Evolutionary conservation across 2,329 filamentous ascomycete genomes (phyloP), one percentile per base, ranked within the genome.

Genomic region (Cadophora sp.): DNA sequence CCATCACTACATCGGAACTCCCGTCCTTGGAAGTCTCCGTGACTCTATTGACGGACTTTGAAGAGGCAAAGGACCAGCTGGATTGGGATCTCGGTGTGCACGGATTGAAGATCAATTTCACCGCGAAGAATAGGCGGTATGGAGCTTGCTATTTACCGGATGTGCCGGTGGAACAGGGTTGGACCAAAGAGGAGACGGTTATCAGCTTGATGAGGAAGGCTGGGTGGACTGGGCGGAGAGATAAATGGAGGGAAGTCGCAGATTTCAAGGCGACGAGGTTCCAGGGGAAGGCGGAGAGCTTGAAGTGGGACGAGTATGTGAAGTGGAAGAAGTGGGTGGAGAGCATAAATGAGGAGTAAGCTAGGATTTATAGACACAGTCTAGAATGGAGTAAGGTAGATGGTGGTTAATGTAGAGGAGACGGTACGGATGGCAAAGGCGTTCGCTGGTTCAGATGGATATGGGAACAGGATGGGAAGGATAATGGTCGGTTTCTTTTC

Each of bases 151-250:
- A 98, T 77, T 85, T 99, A 16, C 96, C 96, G 0, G 93, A 97
- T 77, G 94, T 99, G 6, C 92, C 95, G 11, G 83, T 87, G 0
- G 96, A 99, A 83, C 96, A 98, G 79, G 94, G 93, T 19, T 99
- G 96, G 96, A 92, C 87, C 12, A 94, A 96, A 80, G 94, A 98
- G 78, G 93, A 98, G 84, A 92, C 95, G 0, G 80, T 99, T 2
- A 86, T 94, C 64, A 97, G 92, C 80, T 81, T 98, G 77, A 96
- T 97, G 91, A 86, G 93, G 68, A 99, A 99, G 84, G 94, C 94
- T 0, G 96, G 96, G 1, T 99, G 94, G 94, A 86, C 86, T 67
- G 94, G 93, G 0, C 79, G 81, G 55, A 81, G 77, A 76, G 82
- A 82, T 64, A 85, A 87, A 50, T 98, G 94, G 95, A 86, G 86